These are phyloP conservation scores for Scenedesmus sp. DNA, from an alignment of 163 green algal genomes.

Conservation along the genomic window DNA sequence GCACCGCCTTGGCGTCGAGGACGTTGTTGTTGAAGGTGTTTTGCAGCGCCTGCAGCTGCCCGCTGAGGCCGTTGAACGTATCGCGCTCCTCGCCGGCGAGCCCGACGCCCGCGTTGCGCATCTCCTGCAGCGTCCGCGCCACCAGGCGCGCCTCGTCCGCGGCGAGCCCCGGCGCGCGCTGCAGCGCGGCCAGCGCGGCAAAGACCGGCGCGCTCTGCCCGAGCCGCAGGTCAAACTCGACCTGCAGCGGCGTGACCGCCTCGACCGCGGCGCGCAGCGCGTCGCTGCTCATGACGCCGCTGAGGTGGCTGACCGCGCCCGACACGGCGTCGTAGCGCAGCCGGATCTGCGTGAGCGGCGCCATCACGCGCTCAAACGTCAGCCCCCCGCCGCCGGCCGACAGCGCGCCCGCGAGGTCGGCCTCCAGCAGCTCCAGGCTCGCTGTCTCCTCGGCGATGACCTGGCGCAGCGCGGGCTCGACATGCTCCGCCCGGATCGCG, in stretches of 20 bases:
- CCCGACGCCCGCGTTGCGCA: conserved; percentile 22
- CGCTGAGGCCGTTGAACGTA: conserved; percentile 23
- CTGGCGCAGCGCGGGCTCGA: conserved; percentile 22
- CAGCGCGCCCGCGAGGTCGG: conserved; percentile 6
- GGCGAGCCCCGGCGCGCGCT: not conserved
- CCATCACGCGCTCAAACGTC: conserved; percentile 20
- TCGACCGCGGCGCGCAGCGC: conserved; percentile 1
- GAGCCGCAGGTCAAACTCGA: conserved; percentile 12
- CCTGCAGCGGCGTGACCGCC: not conserved
- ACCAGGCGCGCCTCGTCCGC: conserved; percentile 13
- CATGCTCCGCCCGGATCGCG: conserved; percentile 19
- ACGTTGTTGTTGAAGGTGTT: conserved; percentile 31
- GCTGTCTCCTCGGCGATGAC: conserved; percentile 26
- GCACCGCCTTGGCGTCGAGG: conserved; percentile 25
- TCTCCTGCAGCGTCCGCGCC: no score
- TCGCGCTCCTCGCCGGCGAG: conserved; percentile 4
- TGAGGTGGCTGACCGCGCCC: conserved; percentile 1
- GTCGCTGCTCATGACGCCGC: conserved; percentile 2
- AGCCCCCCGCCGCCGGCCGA: not conserved
- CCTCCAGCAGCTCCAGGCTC: conserved; percentile 4
- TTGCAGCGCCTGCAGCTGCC: conserved; percentile 18
- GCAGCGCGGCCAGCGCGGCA: conserved; percentile 1
- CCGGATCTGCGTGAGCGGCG: conserved; percentile 21
- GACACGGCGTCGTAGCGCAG: conserved; percentile 8
- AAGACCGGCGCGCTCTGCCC: conserved; percentile 30